Percentiles rank a stretch among this genome's conserved stretches.
phyloP scores from a whole-genome alignment of 129 eudicot species.

The Calendula officinalis region DNA sequence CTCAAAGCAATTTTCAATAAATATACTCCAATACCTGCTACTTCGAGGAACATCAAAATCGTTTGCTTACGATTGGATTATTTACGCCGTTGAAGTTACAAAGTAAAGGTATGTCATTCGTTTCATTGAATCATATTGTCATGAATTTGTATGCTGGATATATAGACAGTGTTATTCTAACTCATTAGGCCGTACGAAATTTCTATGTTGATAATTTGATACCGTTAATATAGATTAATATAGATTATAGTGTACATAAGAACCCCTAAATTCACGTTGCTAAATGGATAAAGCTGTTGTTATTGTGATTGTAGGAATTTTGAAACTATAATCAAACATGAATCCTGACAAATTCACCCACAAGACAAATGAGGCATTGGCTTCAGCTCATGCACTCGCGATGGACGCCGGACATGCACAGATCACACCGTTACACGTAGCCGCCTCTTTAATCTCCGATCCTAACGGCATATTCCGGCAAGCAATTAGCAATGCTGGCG shows the following conservation, averaged over 20 bases:
- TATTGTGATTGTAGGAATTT: slow-evolving; percentile 1
- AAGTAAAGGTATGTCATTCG: not conserved
- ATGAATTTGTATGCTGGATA: no score
- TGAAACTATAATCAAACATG: slow-evolving; percentile 32
- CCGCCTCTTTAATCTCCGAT: slow-evolving; percentile 51
- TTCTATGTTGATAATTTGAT: not conserved
- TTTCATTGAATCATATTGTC: not conserved
- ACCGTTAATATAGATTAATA: no score
- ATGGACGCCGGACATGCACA: slow-evolving; percentile 79
- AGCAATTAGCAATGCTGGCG: slow-evolving; percentile 64
- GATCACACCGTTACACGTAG: slow-evolving; percentile 77
- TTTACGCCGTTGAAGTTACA: not conserved
- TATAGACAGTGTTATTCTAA: no score
- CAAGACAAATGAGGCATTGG: slow-evolving; percentile 86
- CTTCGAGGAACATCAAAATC: not conserved
- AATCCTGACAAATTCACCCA: slow-evolving; percentile 91
- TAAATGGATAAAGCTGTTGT: not conserved
- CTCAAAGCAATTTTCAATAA: no score
- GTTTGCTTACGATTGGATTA: slow-evolving; percentile 11
- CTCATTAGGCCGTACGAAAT: not conserved
- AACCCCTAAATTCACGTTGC: not conserved
- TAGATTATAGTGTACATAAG: no score
- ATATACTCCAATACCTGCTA: not conserved
- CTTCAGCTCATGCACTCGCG: slow-evolving; percentile 74
- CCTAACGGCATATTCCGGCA: slow-evolving; percentile 72